A percentile compares a stretch with the other conserved stretches of the same genome.
Conservation (phyloP, 2,329 filamentous ascomycete species). For the Geosmithia putterillii region DNA sequence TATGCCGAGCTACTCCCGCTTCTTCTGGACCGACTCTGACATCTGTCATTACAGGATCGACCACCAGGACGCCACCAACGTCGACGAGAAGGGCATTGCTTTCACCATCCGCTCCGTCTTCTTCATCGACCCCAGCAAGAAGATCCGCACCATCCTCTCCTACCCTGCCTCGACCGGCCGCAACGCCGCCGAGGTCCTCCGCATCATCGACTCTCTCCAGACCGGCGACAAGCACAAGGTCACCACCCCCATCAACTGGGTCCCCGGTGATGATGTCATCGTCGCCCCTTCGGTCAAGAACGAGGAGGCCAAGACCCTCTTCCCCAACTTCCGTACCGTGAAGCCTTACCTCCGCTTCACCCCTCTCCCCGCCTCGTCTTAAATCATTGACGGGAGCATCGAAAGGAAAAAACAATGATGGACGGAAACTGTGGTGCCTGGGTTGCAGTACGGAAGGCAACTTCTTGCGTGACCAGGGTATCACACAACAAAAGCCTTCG, state of each 20-base stretch:
- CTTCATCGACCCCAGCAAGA: slow-evolving; percentile 89
- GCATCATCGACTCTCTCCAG: slow-evolving; percentile 69
- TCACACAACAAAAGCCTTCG: not conserved
- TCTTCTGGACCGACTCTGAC: too few species aligned
- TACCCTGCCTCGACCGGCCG: slow-evolving; percentile 87
- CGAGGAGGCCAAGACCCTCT: slow-evolving; percentile 77
- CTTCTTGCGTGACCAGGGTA: not conserved
- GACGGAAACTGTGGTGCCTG: not conserved
- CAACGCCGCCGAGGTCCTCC: slow-evolving; percentile 68
- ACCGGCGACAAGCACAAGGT: slow-evolving; percentile 79
- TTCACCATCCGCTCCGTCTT: slow-evolving; percentile 94
- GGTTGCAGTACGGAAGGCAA: not conserved
- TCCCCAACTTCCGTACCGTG: slow-evolving; percentile 60
- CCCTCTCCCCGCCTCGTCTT: slow-evolving; percentile 45
- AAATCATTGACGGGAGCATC: slow-evolving; percentile 3
- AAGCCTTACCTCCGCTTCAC: slow-evolving; percentile 69
- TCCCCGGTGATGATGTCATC: slow-evolving; percentile 81
- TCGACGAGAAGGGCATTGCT: slow-evolving; percentile 70
- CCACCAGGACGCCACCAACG: slow-evolving; percentile 70
- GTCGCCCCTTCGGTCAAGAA: slow-evolving; percentile 74
- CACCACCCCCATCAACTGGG: slow-evolving; percentile 86
- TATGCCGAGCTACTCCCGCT: not conserved
- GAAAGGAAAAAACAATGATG: not conserved
- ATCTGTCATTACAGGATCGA: slow-evolving; percentile 42
- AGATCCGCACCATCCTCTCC: slow-evolving; percentile 81